These are phyloP conservation scores for Colletotrichum orbiculare DNA, from an alignment of 2,329 filamentous ascomycete species.

Conservation along the genomic window DNA sequence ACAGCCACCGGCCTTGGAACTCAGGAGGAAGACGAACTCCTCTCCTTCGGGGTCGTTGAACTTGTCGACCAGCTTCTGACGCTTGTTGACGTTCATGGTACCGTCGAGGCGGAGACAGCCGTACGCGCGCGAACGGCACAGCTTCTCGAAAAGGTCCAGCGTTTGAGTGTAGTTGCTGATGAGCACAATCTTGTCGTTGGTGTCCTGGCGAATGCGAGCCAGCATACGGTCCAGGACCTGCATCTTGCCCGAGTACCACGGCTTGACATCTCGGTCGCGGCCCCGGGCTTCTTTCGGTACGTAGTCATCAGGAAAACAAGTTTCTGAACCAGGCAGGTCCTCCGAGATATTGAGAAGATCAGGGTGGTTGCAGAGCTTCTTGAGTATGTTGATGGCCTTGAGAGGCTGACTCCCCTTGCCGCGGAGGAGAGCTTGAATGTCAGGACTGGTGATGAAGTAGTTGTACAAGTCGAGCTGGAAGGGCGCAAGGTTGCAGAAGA, in stretches of 20 bases:
- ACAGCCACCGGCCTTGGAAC: constrained; percentile 95
- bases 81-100: constrained; percentile 97
- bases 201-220: constrained; percentile 92
- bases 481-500: constrained; percentile 93
- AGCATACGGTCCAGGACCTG: constrained; percentile 98
- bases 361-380: constrained; percentile 98
- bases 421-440: constrained; percentile 89
- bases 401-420: constrained; percentile 96
- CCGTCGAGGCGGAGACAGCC: constrained; percentile 91
- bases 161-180: constrained; percentile 99
- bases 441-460: constrained; percentile 94
- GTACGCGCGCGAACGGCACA: constrained; percentile 87
- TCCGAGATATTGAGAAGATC: constrained; percentile 86
- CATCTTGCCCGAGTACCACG: constrained; percentile 99
- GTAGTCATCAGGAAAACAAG: constrained; percentile 85
- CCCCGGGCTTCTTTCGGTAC: constrained; percentile 88
- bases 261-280: constrained; percentile 89
- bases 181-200: constrained; percentile 98
- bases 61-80: constrained; percentile 95
- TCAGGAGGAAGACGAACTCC: constrained; percentile 96
- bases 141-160: constrained; percentile 89
- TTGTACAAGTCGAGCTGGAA: constrained; percentile 97
- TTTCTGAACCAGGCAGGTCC: constrained; percentile 89
- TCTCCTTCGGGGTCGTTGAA: constrained; percentile 93
- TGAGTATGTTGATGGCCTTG: constrained; percentile 95